A percentile compares a stretch with the other conserved stretches of the same genome.
Evolutionary conservation across 2,329 filamentous ascomycete species (phyloP).

Genomic region (Gaeumannomyces sp.): DNA sequence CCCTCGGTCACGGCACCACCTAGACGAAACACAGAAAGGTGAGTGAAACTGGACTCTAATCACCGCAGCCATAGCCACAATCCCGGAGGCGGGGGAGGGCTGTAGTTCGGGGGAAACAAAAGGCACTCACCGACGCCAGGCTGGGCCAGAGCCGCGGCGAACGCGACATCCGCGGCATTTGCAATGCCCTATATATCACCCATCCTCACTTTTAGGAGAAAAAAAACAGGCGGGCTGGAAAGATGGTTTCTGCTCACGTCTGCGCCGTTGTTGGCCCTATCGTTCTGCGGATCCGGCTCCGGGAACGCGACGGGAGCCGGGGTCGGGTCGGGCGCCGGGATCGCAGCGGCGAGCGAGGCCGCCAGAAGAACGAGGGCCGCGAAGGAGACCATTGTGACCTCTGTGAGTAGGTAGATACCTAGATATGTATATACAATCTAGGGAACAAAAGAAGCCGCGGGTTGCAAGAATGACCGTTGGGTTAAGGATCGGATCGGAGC

Average conservation of each 20-base stretch:
- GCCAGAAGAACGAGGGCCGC: constrained; percentile 5
- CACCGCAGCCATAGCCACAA: too few species aligned
- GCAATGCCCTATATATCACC: neutral
- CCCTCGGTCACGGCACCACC: constrained; percentile 2
- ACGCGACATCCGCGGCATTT: constrained; percentile 6
- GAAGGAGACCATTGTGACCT: constrained; percentile 6
- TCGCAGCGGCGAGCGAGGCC: constrained; percentile 4
- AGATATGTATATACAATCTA: too few species aligned
- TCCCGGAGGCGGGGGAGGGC: too few species aligned
- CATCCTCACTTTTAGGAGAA: too few species aligned
- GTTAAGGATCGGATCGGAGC: constrained; percentile 9
- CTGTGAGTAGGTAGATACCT: neutral
- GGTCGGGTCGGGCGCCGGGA: neutral
- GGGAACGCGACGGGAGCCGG: neutral
- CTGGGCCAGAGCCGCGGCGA: constrained; percentile 4
- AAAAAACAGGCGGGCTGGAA: too few species aligned
- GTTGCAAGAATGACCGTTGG: too few species aligned
- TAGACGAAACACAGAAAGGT: neutral
- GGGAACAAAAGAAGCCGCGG: too few species aligned
- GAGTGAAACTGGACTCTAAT: too few species aligned
- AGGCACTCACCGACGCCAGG: constrained; percentile 5
- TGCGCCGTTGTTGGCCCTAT: constrained; percentile 10
- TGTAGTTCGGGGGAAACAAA: too few species aligned
- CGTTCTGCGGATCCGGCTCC: constrained; percentile 6
- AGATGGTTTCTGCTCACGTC: neutral